A percentile compares a stretch with the other conserved stretches of the same genome.
Evolutionary conservation across 495 filamentous ascomycete species (phyloP).

Genomic region (Lasiosphaeriaceae sp.): DNA sequence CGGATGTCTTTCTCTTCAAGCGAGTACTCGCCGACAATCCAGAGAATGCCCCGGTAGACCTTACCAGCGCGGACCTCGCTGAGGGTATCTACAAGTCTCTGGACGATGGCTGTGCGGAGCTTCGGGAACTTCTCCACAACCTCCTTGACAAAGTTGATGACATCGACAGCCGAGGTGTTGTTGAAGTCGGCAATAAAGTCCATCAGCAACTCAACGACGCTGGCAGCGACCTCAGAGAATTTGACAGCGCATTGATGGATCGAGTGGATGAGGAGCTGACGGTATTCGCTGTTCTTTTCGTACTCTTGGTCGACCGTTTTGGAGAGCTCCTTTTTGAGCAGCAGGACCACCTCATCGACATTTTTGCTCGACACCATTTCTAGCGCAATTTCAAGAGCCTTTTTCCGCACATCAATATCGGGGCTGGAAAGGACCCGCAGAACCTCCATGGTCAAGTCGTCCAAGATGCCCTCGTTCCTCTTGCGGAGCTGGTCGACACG

Average conservation of each 20-base stretch:
- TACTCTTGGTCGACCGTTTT: slow-evolving; percentile 99
- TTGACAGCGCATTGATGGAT: slow-evolving; percentile 99
- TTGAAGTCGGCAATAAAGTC: slow-evolving; percentile 99
- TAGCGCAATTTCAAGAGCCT: slow-evolving; percentile 84
- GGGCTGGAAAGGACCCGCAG: slow-evolving; percentile 93
- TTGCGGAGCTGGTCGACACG: slow-evolving; percentile 87
- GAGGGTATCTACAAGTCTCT: slow-evolving; percentile 83
- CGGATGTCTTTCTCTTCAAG: slow-evolving; percentile 90
- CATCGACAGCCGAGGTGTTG: slow-evolving; percentile 93
- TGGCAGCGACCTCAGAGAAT: slow-evolving; percentile 95
- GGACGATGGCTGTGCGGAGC: slow-evolving; percentile 78
- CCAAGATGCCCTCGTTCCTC: slow-evolving; percentile 88
- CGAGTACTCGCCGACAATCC: slow-evolving; percentile 98
- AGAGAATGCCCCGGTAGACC: slow-evolving; percentile 92
- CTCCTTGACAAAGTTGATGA: slow-evolving; percentile 98
- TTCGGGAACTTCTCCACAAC: slow-evolving; percentile 98
- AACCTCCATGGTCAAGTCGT: slow-evolving; percentile 98
- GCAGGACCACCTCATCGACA: slow-evolving; percentile 92
- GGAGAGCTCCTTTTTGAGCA: slow-evolving; percentile 94
- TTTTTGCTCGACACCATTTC: slow-evolving; percentile 99
- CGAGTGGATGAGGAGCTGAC: slow-evolving; percentile 89
- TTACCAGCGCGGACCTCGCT: slow-evolving; percentile 94
- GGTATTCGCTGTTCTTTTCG: slow-evolving; percentile 98
- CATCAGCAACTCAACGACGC: slow-evolving; percentile 96
- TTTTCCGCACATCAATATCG: slow-evolving; percentile 92